These are phyloP conservation scores for Fusarium ramigenum DNA, from an alignment of 2,329 filamentous ascomycete genomes.

Conservation along the genomic window DNA sequence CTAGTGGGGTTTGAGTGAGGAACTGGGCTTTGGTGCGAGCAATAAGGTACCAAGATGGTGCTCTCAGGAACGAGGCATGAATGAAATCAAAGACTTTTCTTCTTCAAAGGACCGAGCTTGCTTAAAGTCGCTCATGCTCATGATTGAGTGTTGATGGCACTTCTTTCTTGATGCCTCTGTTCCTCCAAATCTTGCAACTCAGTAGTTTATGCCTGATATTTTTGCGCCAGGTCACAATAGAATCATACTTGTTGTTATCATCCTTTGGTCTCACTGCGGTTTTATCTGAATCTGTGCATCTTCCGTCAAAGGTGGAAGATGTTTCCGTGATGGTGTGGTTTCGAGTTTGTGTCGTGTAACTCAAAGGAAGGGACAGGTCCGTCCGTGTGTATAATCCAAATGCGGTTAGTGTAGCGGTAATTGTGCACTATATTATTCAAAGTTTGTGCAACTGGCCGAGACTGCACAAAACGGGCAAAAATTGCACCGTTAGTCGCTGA, in stretches of 20 bases:
- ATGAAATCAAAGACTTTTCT: slow-evolving; percentile 20
- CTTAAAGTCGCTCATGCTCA: not conserved
- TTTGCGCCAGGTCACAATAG: not conserved
- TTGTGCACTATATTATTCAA: slow-evolving; percentile 2
- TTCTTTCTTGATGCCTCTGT: not conserved
- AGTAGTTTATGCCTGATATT: not conserved
- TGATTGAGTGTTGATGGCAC: not conserved
- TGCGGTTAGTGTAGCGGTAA: not conserved
- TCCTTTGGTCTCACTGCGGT: slow-evolving; percentile 8
- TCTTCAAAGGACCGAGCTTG: not conserved
- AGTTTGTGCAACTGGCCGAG: not conserved
- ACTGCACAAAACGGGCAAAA: not conserved
- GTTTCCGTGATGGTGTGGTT: slow-evolving; percentile 35
- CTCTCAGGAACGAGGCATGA: slow-evolving; percentile 34
- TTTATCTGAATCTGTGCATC: slow-evolving; percentile 10
- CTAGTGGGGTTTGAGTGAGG: slow-evolving; percentile 1
- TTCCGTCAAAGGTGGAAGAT: not conserved
- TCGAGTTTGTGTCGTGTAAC: slow-evolving; percentile 24
- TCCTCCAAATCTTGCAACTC: not conserved
- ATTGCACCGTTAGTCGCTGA: not conserved
- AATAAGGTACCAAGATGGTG: not conserved
- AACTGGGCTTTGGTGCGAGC: not conserved
- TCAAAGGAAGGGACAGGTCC: not conserved
- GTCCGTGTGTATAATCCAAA: not conserved
- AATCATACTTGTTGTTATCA: not conserved